Base-by-base conservation (phyloP, 163 green algal genomes). In the Scenedesmus sp. region DNA sequence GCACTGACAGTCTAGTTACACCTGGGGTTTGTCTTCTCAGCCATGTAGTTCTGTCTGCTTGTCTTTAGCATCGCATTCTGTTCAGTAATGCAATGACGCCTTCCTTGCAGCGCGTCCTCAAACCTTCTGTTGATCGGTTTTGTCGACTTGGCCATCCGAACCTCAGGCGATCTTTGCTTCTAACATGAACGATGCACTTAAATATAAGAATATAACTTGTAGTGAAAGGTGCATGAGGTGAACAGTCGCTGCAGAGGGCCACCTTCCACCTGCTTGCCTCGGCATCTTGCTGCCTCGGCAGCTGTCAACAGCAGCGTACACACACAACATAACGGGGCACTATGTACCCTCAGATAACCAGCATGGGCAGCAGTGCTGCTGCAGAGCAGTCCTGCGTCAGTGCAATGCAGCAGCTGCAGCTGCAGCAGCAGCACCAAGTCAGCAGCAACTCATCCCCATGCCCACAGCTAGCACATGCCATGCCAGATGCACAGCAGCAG, bases 391-490 rank as follows among this genome's bases (percentile, higher is more conserved):
- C 34, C 16, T 66, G 15, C 81, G 67, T 59, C 15, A 0, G 23
- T 15, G 81, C 81, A 46, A 62, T 60, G 81, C 34, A 46, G 16
- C 81, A 62, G 81, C 55, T 67, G 81, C 81, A 86, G 81, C 81
- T 62, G 70, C 70, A 79, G 70, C 70, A 79, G 70, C 70, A 79
- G 18, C 66, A 76, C 10, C 62, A 70, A 16, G 70, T 23, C 15
- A 15, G 66, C 18, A 13, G 66, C 26, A 76, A 5, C 70, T 79
- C 23, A 23, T 79, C 13, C 23, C 5, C 70, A 46, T 79, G 52
- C 23, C 70, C 4, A n/a, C 70, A 79, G 70, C 70, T 52, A 18
- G 70, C 3, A 7, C 23, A 79, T 15, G 23, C 23, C 70, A 52
- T 52, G 6, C 70, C 70, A 77, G 18, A 18, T n/a, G 70, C 70